Evolutionary conservation across 2,329 filamentous ascomycete species (phyloP).

Genomic region (Fusarium domesticum): DNA sequence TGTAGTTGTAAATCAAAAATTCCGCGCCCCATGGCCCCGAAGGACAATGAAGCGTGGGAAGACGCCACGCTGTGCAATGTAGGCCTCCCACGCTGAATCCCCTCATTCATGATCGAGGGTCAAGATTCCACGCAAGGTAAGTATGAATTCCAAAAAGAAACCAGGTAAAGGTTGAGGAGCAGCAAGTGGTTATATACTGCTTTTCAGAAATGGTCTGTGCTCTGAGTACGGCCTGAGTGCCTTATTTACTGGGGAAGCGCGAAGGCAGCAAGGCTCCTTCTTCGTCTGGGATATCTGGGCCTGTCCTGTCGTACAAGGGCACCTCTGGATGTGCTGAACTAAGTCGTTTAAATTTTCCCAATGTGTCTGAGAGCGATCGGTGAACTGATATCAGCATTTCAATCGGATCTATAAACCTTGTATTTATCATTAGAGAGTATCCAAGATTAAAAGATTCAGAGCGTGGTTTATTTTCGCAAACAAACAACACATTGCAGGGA

Average conservation of each 20-base stretch:
- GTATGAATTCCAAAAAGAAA: conserved; percentile 41
- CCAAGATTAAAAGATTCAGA: too few species aligned
- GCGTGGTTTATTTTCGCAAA: background rate
- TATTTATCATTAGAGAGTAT: too few species aligned
- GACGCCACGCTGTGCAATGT: conserved; percentile 54
- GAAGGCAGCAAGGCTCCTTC: too few species aligned
- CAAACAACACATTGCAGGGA: background rate
- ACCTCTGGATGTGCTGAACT: too few species aligned
- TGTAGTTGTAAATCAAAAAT: conserved; percentile 45
- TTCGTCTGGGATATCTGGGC: too few species aligned
- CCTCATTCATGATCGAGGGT: conserved; percentile 45
- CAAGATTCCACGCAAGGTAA: conserved; percentile 48
- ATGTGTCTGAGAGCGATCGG: too few species aligned
- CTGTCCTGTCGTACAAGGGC: too few species aligned
- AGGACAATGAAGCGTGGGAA: conserved; percentile 48
- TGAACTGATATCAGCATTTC: too few species aligned
- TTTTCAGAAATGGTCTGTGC: conserved; percentile 7
- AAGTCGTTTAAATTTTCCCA: too few species aligned
- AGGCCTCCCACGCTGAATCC: conserved; percentile 44
- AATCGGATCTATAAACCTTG: too few species aligned
- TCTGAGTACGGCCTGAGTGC: background rate
- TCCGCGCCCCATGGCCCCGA: conserved; percentile 49
- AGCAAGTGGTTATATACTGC: conserved; percentile 16
- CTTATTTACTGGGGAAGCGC: too few species aligned
- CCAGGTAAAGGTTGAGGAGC: background rate